phyloP scores from a whole-genome alignment of 139 green algal species.

The Volvox reticuliferus region DNA sequence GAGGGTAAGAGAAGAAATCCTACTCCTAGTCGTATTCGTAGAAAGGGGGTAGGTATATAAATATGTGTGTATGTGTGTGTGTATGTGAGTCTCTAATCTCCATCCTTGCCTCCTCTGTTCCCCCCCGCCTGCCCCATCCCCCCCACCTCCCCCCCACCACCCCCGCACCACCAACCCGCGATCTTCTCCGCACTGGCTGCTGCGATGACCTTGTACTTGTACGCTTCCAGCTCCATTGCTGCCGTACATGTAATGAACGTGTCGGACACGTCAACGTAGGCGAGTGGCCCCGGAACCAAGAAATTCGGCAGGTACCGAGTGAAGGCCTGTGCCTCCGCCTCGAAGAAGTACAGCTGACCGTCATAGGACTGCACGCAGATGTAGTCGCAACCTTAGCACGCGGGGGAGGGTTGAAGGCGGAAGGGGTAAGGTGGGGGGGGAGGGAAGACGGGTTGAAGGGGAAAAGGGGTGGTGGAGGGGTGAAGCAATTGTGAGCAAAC shows the following conservation, averaged over 20 bases:
- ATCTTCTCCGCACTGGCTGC: conserved; percentile 48
- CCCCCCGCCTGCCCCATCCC: not conserved
- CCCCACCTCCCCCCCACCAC: not conserved
- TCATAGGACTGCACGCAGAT: conserved; percentile 83
- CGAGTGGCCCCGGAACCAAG: conserved; percentile 71
- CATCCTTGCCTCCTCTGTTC: too few species aligned
- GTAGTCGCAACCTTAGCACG: conserved; percentile 56
- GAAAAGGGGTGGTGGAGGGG: not conserved
- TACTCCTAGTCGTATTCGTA: too few species aligned
- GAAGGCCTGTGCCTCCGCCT: conserved; percentile 59
- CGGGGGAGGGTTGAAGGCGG: not conserved
- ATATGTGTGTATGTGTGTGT: too few species aligned
- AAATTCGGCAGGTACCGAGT: conserved; percentile 70
- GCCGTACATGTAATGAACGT: conserved; percentile 73
- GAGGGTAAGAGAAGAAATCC: too few species aligned
- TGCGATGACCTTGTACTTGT: conserved; percentile 66
- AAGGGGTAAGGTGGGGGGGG: not conserved
- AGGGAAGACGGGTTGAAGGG: not conserved
- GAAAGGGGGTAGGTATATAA: too few species aligned
- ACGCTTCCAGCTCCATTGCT: conserved; percentile 68
- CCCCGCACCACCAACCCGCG: not conserved
- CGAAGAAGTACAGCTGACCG: conserved; percentile 75
- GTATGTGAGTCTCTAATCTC: too few species aligned
- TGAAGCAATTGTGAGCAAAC: not conserved
- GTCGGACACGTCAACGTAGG: conserved; percentile 43